Percentiles rank a stretch among this genome's conserved stretches.
Conservation (phyloP, 257 asterid genomes). For the Solanum medicagineum region DNA sequence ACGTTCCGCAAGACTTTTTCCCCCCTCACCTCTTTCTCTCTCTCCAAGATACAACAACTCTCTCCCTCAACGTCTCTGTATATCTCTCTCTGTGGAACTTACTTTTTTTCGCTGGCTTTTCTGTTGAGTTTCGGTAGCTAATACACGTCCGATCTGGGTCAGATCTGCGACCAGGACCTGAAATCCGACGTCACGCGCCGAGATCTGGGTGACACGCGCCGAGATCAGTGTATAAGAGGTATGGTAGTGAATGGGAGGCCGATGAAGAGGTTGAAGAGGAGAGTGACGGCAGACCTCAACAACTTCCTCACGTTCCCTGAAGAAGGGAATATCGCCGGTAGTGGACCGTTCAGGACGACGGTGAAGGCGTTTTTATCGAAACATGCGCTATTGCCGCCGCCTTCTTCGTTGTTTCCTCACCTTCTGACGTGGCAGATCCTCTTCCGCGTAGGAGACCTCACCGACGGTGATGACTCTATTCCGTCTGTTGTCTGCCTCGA, state of each 20-base stretch:
- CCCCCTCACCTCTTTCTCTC: neutral
- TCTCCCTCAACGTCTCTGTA: neutral
- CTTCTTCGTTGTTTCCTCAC: conserved; percentile 71
- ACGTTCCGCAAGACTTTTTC: conserved; percentile 3
- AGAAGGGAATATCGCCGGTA: conserved; percentile 5
- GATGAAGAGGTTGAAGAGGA: conserved; percentile 10
- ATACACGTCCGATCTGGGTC: neutral
- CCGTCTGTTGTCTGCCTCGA: conserved; percentile 64
- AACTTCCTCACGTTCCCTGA: conserved; percentile 5
- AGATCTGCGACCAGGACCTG: conserved; percentile 1
- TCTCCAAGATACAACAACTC: neutral
- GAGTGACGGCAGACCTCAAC: conserved; percentile 9
- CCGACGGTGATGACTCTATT: conserved; percentile 21
- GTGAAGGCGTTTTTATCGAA: conserved; percentile 39
- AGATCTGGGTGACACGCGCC: conserved; percentile 5
- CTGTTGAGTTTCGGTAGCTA: neutral
- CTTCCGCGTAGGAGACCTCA: conserved; percentile 65
- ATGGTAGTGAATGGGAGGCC: conserved; percentile 12
- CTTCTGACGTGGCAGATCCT: conserved; percentile 81
- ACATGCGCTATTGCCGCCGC: conserved; percentile 72
- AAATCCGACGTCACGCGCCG: conserved; percentile 2
- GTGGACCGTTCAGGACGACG: conserved; percentile 47
- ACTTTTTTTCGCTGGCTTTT: neutral
- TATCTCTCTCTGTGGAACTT: neutral
- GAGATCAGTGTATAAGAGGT: neutral